A percentile compares a stretch with the other conserved stretches of the same genome.
These are phyloP conservation scores for Tritrichomonas musculus DNA, from an alignment of 208 protist genomes.

Conservation along the genomic window DNA sequence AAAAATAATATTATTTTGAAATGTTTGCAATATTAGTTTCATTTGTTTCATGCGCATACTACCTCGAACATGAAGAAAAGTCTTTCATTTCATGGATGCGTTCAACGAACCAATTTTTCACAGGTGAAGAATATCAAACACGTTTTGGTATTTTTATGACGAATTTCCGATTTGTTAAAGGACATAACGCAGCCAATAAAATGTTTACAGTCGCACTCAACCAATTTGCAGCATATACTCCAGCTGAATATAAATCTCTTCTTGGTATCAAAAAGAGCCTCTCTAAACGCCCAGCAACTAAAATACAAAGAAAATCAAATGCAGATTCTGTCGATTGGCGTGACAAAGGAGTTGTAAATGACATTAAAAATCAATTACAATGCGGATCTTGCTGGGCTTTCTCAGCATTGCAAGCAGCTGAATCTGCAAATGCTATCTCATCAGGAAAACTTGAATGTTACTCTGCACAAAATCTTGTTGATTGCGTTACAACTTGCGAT, in stretches of 20 bases:
- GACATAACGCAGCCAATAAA: background rate
- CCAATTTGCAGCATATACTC: background rate
- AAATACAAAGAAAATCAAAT: background rate
- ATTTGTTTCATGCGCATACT: background rate
- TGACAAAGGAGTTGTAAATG: slow-evolving; percentile 52
- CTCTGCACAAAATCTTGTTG: slow-evolving; percentile 37
- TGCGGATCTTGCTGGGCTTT: slow-evolving; percentile 62
- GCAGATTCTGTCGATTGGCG: slow-evolving; percentile 51
- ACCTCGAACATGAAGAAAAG: background rate
- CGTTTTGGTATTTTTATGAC: background rate
- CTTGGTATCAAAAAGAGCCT: background rate
- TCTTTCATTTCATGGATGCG: background rate
- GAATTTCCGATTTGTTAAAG: background rate
- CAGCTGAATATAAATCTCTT: background rate
- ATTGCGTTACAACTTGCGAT: slow-evolving; percentile 13
- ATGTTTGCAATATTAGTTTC: background rate
- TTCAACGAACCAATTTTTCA: background rate
- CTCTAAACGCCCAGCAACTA: background rate
- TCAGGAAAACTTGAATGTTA: slow-evolving; percentile 31
- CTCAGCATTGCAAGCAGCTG: slow-evolving; percentile 44
- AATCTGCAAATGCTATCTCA: slow-evolving; percentile 40
- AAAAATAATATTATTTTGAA: too few relatives aligned
- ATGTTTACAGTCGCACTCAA: background rate
- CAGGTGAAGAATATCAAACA: too few relatives aligned
- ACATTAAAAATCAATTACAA: slow-evolving; percentile 55